Conservation (phyloP, 768 basidiomycete species). For the Galerina marginata region DNA sequence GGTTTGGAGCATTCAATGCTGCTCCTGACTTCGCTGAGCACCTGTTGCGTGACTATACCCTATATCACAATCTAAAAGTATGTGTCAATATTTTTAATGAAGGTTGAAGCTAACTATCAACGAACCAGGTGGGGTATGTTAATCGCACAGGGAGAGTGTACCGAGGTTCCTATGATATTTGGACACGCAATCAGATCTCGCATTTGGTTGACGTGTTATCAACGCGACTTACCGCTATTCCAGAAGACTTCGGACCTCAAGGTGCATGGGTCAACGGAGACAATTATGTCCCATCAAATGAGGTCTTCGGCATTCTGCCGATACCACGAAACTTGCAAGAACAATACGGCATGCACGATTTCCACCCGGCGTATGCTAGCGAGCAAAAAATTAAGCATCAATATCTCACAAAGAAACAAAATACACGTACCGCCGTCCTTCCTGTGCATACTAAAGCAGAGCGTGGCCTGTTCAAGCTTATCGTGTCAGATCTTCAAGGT, state of each 20-base stretch:
- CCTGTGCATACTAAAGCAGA: constrained; percentile 33
- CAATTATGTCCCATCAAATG: constrained; percentile 18
- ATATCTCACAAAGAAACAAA: constrained; percentile 29
- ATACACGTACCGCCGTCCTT: constrained; percentile 30
- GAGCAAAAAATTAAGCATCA: constrained; percentile 18
- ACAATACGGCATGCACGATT: constrained; percentile 21
- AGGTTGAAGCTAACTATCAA: not conserved
- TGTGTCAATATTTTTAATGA: not conserved
- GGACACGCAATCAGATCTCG: constrained; percentile 15
- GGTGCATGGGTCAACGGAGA: constrained; percentile 27
- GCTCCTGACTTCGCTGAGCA: constrained; percentile 15
- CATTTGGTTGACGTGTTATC: constrained; percentile 22
- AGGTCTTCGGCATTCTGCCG: constrained; percentile 27
- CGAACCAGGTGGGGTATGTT: constrained; percentile 21
- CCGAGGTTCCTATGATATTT: constrained; percentile 11
- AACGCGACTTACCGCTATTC: constrained; percentile 9
- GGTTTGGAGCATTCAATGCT: too few relatives aligned
- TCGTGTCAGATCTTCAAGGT: not conserved
- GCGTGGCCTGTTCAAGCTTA: constrained; percentile 22
- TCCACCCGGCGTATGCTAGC: not conserved
- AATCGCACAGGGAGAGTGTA: constrained; percentile 25
- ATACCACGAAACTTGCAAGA: constrained; percentile 17
- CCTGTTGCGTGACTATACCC: constrained; percentile 28
- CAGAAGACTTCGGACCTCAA: not conserved
- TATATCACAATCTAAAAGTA: constrained; percentile 5